A percentile compares a stretch with the other conserved stretches of the same genome.
Conservation (phyloP, 2,329 filamentous ascomycete species). For the Septoria linicola region DNA sequence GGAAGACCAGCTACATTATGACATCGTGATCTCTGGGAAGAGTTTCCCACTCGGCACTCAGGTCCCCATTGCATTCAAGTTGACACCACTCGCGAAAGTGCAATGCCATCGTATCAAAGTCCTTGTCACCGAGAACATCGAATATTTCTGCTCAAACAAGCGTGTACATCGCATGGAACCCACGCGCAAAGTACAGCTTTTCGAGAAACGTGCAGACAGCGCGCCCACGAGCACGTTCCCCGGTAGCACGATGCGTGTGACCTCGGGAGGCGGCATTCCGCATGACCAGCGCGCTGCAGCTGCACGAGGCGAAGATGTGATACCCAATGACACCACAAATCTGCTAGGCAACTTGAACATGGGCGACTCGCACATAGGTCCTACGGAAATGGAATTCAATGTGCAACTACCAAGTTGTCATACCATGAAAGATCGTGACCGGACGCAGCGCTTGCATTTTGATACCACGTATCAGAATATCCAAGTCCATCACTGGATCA, state of each 20-base stretch:
- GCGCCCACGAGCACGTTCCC: constrained; percentile 70
- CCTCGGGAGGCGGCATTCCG: constrained; percentile 77
- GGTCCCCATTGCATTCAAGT: constrained; percentile 89
- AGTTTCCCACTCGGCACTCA: constrained; percentile 85
- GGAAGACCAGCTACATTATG: constrained; percentile 94
- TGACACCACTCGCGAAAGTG: constrained; percentile 89
- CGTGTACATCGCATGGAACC: constrained; percentile 82
- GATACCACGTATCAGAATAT: constrained; percentile 94
- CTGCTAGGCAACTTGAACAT: constrained; percentile 74
- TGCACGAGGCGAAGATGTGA: constrained; percentile 56
- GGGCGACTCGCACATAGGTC: constrained; percentile 73
- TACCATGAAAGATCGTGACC: constrained; percentile 73
- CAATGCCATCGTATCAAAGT: constrained; percentile 92
- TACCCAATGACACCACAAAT: constrained; percentile 61
- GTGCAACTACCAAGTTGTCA: constrained; percentile 88
- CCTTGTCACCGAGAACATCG: constrained; percentile 83
- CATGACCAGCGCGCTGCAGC: constrained; percentile 59
- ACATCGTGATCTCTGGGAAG: constrained; percentile 94
- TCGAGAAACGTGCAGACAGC: constrained; percentile 83
- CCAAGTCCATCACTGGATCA: constrained; percentile 94
- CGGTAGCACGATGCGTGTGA: constrained; percentile 71
- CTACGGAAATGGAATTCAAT: constrained; percentile 92
- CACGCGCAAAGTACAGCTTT: constrained; percentile 77
- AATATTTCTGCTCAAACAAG: constrained; percentile 86
- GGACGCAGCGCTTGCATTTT: constrained; percentile 68